Evolutionary conservation across 164 flowering plant genomes (phyloP).

Genomic region (Chimonanthus praecox): DNA sequence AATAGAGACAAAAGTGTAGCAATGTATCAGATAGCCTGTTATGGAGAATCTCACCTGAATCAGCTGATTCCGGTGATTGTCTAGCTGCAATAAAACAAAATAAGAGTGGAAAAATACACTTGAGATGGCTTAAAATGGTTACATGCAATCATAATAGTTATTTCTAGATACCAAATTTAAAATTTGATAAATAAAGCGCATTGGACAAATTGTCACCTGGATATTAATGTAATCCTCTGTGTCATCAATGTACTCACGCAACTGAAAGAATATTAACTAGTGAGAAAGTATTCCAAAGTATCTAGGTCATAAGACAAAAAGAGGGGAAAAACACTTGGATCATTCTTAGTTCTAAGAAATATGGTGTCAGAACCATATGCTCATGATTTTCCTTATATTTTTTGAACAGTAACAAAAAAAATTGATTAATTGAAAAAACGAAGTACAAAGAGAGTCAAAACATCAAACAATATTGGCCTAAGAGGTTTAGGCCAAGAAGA

Average conservation of each 20-base stretch:
- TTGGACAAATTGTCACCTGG: slow-evolving; percentile 49
- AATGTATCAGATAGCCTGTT: background rate
- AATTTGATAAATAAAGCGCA: background rate
- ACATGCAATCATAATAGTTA: background rate
- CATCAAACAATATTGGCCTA: too few relatives aligned
- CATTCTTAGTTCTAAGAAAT: too few relatives aligned
- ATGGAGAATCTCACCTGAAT: slow-evolving; percentile 59
- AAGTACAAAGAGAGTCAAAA: too few relatives aligned
- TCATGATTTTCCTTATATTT: too few relatives aligned
- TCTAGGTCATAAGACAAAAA: background rate
- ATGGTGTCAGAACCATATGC: too few relatives aligned
- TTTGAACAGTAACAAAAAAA: too few relatives aligned
- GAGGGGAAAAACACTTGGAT: too few relatives aligned
- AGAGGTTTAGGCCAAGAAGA: too few relatives aligned
- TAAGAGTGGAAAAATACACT: background rate
- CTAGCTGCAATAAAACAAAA: slow-evolving; percentile 50
- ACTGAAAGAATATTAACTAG: slow-evolving; percentile 29
- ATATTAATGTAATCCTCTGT: slow-evolving; percentile 97
- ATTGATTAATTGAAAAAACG: too few relatives aligned
- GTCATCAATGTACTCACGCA: slow-evolving; percentile 94
- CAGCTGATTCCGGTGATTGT: slow-evolving; percentile 91
- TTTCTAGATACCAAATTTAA: background rate
- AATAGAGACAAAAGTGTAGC: background rate
- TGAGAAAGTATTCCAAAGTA: background rate
- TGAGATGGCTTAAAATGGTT: background rate